phyloP scores from a whole-genome alignment of 495 filamentous ascomycete genomes.

The Aspergillus mulundensis region DNA sequence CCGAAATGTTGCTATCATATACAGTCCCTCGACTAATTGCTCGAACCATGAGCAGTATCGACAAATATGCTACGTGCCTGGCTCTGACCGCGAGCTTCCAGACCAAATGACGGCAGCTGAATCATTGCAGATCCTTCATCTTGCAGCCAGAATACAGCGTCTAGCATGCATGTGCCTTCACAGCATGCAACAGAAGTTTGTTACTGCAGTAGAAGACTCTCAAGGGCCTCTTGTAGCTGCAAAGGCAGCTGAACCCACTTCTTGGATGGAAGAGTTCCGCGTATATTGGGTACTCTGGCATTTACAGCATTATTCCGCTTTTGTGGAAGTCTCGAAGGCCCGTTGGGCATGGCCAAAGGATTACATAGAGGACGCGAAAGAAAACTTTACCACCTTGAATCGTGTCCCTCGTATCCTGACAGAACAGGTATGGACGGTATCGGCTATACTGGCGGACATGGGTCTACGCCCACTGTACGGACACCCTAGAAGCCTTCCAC shows the following conservation, averaged over 20 bases:
- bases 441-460: neutral
- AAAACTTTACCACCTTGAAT: neutral
- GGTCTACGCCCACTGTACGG: neutral
- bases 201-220: neutral
- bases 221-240: too few species aligned
- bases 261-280: slow-evolving; percentile 10
- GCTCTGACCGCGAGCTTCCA: neutral
- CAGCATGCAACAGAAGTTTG: neutral
- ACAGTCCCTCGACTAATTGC: neutral
- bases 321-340: neutral
- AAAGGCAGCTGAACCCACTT: neutral
- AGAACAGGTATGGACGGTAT: neutral
- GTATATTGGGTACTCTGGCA: slow-evolving; percentile 8
- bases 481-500: neutral
- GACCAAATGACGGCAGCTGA: neutral
- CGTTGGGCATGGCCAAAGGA: neutral
- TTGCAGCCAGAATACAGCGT: neutral
- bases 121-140: neutral
- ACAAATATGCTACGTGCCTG: neutral
- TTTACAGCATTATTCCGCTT: neutral
- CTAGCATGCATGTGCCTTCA: neutral
- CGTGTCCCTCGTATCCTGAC: neutral
- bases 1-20: neutral
- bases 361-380: neutral
- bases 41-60: neutral